These are phyloP conservation scores for Metschnikowia reukaufii DNA, from an alignment of 805 yeast species.

Conservation along the genomic window DNA sequence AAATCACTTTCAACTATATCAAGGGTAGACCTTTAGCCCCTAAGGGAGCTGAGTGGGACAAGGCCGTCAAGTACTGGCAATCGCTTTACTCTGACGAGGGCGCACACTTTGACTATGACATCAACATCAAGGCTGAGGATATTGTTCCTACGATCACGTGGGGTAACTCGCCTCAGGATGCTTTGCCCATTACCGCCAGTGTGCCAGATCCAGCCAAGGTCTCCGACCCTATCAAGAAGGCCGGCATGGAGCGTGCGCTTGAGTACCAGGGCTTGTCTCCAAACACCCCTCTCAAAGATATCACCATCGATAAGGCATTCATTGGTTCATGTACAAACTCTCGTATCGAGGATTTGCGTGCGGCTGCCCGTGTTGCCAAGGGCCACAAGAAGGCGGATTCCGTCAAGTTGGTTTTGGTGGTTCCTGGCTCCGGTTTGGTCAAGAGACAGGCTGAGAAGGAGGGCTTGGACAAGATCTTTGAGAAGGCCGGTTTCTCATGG, in stretches of 20 bases:
- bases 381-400: constrained; percentile 84
- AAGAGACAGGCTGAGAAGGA: constrained; percentile 92
- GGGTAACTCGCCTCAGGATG: constrained; percentile 99
- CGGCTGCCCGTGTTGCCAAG: constrained; percentile 89
- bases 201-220: constrained; percentile 88
- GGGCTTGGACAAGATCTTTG: constrained; percentile 89
- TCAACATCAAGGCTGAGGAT: constrained; percentile 76
- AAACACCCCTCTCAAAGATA: constrained; percentile 73
- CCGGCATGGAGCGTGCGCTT: constrained; percentile 89
- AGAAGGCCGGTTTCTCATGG: constrained; percentile 95
- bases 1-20: constrained; percentile 80
- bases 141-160: constrained; percentile 96
- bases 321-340: constrained; percentile 98
- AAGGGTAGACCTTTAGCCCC: constrained; percentile 96
- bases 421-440: constrained; percentile 96
- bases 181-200: constrained; percentile 84
- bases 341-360: constrained; percentile 94
- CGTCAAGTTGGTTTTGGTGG: constrained; percentile 83
- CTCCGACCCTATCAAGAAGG: constrained; percentile 68
- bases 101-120: constrained; percentile 84
- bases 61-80: constrained; percentile 89
- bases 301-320: constrained; percentile 87
- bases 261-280: constrained; percentile 89
- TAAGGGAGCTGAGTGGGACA: constrained; percentile 90
- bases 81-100: constrained; percentile 85